Evolutionary conservation across 2,329 filamentous ascomycete genomes (phyloP), one percentile per base, ranked within the genome.

Genomic region (Aspergillus ustus): DNA sequence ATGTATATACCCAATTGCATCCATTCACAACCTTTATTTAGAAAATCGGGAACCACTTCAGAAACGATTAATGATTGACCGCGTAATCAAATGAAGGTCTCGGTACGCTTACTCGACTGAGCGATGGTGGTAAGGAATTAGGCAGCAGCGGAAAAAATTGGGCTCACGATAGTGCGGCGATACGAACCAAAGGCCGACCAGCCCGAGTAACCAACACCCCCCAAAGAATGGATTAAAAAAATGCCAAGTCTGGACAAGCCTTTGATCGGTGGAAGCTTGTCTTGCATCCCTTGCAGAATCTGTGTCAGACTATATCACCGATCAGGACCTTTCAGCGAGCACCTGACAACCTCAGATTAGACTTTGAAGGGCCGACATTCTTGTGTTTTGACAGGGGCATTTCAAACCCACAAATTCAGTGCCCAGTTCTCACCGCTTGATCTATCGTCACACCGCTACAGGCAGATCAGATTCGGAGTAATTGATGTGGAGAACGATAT

Each of bases 181-280:
- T 25, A 25, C 25, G 25, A 4, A 25, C 25, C 25, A 25, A 25
- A 25, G 25, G 25, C 25, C 25, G 25, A 25, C 25, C 25, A 25
- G 6, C 25, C n/a, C n/a, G n/a, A n/a, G n/a, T n/a, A n/a, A n/a
- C n/a, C n/a, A n/a, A n/a, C n/a, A n/a, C n/a, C n/a, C 25, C 25
- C 25, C 25, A 25, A 40, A 9, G 57, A 55, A 44, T 37, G n/a
- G 15, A 13, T n/a, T 9, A 9, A 37, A 9, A 9, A 40, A 55
- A 53, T 59, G 63, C 63, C 63, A 65, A 65, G 63, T 61, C 49
- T 22, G 40, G 43, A 65, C 63, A 65, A 65, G 63, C 63, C 61
- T 65, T 61, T 52, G 43, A n/a, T 54, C 45, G 29, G 45, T 19
- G 56, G 44, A 65, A 65, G 63, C 63, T 65, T 65, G 63, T 59